phyloP scores from a whole-genome alignment of 2,329 filamentous ascomycete genomes.

The Colletotrichum orchidophilum region DNA sequence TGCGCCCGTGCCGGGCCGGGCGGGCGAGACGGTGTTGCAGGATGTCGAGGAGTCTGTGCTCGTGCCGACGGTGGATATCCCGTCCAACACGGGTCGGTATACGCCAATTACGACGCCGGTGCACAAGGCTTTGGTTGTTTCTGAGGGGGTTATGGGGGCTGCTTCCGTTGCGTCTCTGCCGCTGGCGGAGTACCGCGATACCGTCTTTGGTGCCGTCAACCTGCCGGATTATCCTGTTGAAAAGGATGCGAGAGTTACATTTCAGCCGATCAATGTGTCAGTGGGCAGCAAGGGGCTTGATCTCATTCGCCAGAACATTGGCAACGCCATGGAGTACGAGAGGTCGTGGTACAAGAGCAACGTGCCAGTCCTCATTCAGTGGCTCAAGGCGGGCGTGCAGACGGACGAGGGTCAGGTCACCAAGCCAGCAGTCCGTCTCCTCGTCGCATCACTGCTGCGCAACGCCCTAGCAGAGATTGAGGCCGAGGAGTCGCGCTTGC shows the following conservation, averaged over 20 bases:
- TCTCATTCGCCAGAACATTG: slow-evolving; percentile 74
- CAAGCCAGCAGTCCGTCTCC: slow-evolving; percentile 71
- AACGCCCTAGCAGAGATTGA: slow-evolving; percentile 62
- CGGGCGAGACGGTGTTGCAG: slow-evolving; percentile 48
- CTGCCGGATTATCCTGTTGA: slow-evolving; percentile 55
- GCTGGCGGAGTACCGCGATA: slow-evolving; percentile 47
- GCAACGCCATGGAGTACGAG: slow-evolving; percentile 78
- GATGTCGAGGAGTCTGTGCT: slow-evolving; percentile 72
- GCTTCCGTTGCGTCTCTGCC: slow-evolving; percentile 60
- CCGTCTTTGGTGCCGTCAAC: slow-evolving; percentile 67
- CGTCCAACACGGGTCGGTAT: slow-evolving; percentile 70
- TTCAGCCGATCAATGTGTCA: slow-evolving; percentile 70
- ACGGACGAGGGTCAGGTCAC: slow-evolving; percentile 54
- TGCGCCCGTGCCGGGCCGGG: slow-evolving; percentile 48
- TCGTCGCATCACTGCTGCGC: slow-evolving; percentile 74
- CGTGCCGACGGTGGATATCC: slow-evolving; percentile 79
- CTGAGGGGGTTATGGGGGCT: slow-evolving; percentile 76
- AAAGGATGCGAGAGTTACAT: slow-evolving; percentile 49
- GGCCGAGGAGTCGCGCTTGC: slow-evolving; percentile 54
- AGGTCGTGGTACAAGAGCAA: slow-evolving; percentile 79
- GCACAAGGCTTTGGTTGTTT: slow-evolving; percentile 81
- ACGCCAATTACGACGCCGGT: slow-evolving; percentile 82
- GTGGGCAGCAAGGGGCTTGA: slow-evolving; percentile 70
- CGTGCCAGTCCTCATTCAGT: slow-evolving; percentile 70
- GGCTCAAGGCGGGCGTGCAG: slow-evolving; percentile 65